A percentile compares a stretch with the other conserved stretches of the same genome.
phyloP scores from a whole-genome alignment of 1,139 yeast genomes.

The Taphrina wiesneri region DNA sequence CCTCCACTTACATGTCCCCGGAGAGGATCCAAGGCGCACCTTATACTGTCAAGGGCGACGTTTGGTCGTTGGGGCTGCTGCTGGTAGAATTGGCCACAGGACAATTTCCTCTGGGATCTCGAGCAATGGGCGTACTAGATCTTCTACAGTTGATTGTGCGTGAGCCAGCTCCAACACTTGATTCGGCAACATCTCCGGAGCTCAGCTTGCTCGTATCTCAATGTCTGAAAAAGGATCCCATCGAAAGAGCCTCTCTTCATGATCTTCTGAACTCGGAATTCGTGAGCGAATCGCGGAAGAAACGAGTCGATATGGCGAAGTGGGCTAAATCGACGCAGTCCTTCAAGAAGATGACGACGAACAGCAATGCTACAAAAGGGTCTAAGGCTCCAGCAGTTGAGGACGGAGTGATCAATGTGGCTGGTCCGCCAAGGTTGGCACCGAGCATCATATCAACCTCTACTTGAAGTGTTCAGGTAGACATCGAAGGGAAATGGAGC shows the following conservation, averaged over 20 bases:
- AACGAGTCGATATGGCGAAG: conserved; percentile 50
- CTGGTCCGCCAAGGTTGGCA: no score
- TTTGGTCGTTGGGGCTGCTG: conserved; percentile 94
- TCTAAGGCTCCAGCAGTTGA: not conserved
- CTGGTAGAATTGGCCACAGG: conserved; percentile 87
- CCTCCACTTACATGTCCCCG: conserved; percentile 98
- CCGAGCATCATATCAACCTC: no score
- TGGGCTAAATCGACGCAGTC: conserved; percentile 54
- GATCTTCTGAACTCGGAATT: conserved; percentile 43
- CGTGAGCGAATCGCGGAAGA: conserved; percentile 51
- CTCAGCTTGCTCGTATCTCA: conserved; percentile 21
- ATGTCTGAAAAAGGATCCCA: conserved; percentile 29
- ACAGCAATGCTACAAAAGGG: not conserved
- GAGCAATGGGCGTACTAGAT: conserved; percentile 87
- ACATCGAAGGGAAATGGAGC: no score
- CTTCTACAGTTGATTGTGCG: conserved; percentile 87
- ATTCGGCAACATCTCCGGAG: conserved; percentile 6
- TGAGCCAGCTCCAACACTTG: conserved; percentile 79
- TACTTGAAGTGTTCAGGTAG: no score
- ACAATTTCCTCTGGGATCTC: conserved; percentile 55
- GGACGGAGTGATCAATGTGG: not conserved
- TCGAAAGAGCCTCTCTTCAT: conserved; percentile 17
- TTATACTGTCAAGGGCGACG: conserved; percentile 89
- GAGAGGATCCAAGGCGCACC: conserved; percentile 93
- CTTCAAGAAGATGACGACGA: conserved; percentile 1